Conservation (phyloP, 352 stramenopile species). For the Phytophthora fragariae region DNA sequence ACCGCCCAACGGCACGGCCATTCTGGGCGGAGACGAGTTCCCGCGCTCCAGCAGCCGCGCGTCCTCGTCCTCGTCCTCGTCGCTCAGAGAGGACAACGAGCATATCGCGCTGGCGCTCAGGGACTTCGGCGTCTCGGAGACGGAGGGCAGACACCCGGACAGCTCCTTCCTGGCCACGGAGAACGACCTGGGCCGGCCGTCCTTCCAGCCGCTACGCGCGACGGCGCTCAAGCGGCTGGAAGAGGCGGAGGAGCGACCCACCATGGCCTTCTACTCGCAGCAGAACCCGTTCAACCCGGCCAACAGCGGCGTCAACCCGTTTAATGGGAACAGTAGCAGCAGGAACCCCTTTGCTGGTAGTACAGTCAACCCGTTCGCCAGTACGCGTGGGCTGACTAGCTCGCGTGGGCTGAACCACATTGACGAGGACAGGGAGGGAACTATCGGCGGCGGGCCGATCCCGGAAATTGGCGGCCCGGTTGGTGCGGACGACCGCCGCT, state of each 20-base stretch:
- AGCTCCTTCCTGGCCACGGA: constrained; percentile 53
- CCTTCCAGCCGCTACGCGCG: constrained; percentile 77
- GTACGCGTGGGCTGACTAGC: constrained; percentile 30
- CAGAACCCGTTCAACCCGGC: constrained; percentile 71
- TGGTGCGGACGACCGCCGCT: constrained; percentile 38
- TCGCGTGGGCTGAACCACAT: constrained; percentile 56
- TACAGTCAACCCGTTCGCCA: constrained; percentile 32
- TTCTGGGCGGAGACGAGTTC: constrained; percentile 37
- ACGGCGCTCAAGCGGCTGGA: constrained; percentile 82
- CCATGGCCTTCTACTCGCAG: constrained; percentile 73
- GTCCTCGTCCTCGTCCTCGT: constrained; percentile 63
- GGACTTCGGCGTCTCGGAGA: constrained; percentile 72
- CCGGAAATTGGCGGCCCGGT: constrained; percentile 12
- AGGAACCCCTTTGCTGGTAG: constrained; percentile 25
- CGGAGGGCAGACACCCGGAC: constrained; percentile 37
- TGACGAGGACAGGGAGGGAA: constrained; percentile 58
- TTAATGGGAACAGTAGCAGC: constrained; percentile 23
- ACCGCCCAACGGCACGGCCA: constrained; percentile 52
- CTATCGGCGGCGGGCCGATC: constrained; percentile 21
- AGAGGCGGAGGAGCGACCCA: constrained; percentile 79
- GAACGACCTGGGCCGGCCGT: constrained; percentile 52
- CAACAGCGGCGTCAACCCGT: constrained; percentile 38
- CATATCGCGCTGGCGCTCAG: constrained; percentile 79
- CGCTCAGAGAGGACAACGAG: constrained; percentile 72
- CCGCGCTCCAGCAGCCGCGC: constrained; percentile 36